Evolutionary conservation across 768 basidiomycete species (phyloP).

Genomic region (Boletus reticuloceps): DNA sequence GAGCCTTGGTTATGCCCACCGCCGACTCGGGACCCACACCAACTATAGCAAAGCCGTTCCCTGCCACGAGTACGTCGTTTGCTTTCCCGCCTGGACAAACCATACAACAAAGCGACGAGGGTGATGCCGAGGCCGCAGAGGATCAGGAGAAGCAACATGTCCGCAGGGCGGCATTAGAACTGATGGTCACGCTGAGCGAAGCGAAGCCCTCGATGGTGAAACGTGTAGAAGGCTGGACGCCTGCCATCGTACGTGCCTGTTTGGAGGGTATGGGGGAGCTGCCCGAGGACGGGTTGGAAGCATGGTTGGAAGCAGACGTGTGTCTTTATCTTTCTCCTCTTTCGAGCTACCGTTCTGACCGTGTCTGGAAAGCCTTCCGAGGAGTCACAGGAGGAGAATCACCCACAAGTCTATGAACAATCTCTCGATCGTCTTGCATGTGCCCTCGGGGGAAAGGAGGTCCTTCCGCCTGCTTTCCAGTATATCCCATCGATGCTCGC

Average conservation of each 20-base stretch:
- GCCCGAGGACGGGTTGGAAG: constrained; percentile 54
- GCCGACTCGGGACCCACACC: constrained; percentile 53
- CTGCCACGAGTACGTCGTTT: constrained; percentile 34
- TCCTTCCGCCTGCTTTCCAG: constrained; percentile 79
- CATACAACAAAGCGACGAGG: constrained; percentile 28
- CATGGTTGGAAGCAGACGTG: constrained; percentile 77
- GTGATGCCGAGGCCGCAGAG: constrained; percentile 40
- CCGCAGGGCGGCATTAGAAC: constrained; percentile 72
- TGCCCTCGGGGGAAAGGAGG: constrained; percentile 71
- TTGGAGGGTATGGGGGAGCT: constrained; percentile 82
- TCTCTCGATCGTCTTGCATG: constrained; percentile 78
- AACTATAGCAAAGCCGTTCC: constrained; percentile 47
- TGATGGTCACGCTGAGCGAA: constrained; percentile 81
- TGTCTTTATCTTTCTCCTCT: constrained; percentile 31
- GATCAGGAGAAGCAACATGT: constrained; percentile 69
- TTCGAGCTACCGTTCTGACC: not conserved
- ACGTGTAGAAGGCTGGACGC: constrained; percentile 68
- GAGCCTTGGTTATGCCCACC: constrained; percentile 66
- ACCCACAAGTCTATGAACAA: constrained; percentile 79
- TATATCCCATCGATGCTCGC: constrained; percentile 81
- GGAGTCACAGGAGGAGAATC: constrained; percentile 57
- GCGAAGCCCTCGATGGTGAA: constrained; percentile 67
- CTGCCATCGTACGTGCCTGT: constrained; percentile 68
- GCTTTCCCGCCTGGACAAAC: constrained; percentile 37
- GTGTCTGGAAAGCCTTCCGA: constrained; percentile 51